A percentile compares a stretch with the other conserved stretches of the same genome.
These are phyloP conservation scores for Moesziomyces parantarcticus DNA, from an alignment of 1,284 basidiomycete species.

Conservation along the genomic window DNA sequence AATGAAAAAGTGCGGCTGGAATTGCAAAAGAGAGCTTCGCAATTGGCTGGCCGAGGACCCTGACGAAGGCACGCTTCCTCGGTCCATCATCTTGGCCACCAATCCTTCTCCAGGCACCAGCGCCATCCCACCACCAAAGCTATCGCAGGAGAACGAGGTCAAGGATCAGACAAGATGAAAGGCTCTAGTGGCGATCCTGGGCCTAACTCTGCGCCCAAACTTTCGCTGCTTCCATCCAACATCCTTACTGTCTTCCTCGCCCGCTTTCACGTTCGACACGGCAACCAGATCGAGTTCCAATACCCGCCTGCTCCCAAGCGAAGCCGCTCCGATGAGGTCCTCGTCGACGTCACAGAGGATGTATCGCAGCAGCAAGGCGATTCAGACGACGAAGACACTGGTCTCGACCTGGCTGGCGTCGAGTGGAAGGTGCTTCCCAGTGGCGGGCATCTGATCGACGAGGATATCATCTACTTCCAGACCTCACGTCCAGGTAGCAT, in stretches of 20 bases:
- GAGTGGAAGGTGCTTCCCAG: slow-evolving; percentile 62
- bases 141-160: not conserved
- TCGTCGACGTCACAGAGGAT: slow-evolving; percentile 25
- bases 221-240: slow-evolving; percentile 40
- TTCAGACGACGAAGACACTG: not conserved
- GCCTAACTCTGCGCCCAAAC: slow-evolving; percentile 23
- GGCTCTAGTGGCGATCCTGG: slow-evolving; percentile 6
- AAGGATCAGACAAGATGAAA: not conserved
- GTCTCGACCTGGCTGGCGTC: slow-evolving; percentile 30
- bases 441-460: slow-evolving; percentile 51
- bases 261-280: slow-evolving; percentile 50
- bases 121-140: not conserved
- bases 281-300: slow-evolving; percentile 54
- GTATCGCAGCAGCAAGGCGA: not conserved
- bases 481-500: slow-evolving; percentile 19
- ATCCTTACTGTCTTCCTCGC: slow-evolving; percentile 53
- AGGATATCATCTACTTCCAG: slow-evolving; percentile 52
- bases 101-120: too few relatives aligned
- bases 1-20: too few relatives aligned
- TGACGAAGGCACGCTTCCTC: not conserved
- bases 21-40: not conserved
- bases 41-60: not conserved
- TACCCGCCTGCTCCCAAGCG: slow-evolving; percentile 21
- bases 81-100: not conserved
- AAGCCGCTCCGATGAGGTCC: not conserved